These are phyloP conservation scores for Nepenthes mirabilis DNA, from an alignment of 148 eudicot species.

Conservation along the genomic window DNA sequence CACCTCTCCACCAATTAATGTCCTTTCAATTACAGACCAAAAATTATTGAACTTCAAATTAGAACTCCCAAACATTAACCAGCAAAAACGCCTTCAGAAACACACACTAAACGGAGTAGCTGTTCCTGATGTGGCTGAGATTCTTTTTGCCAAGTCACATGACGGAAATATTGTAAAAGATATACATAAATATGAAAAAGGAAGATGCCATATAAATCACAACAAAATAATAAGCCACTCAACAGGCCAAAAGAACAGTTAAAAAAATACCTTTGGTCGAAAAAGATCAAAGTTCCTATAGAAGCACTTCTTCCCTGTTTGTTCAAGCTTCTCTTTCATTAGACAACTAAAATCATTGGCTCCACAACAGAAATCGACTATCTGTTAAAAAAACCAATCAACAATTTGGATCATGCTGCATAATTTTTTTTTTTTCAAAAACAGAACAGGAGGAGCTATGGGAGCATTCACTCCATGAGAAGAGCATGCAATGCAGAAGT, in stretches of 20 bases:
- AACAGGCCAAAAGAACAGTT: neutral
- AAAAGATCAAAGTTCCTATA: conserved; percentile 68
- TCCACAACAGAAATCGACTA: conserved; percentile 97
- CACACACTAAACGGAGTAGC: too few species aligned
- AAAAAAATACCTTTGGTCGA: conserved; percentile 51
- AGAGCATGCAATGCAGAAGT: too few species aligned
- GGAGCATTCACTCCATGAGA: too few species aligned
- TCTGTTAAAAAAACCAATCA: conserved; percentile 32
- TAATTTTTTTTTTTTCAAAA: too few species aligned
- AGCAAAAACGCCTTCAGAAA: too few species aligned
- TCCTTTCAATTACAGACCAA: too few species aligned
- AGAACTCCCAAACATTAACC: too few species aligned
- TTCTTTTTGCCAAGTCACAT: too few species aligned
- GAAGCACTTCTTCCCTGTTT: conserved; percentile 56
- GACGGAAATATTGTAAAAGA: too few species aligned
- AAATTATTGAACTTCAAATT: too few species aligned
- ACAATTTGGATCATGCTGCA: conserved; percentile 1
- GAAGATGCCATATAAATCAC: neutral
- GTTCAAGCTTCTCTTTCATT: conserved; percentile 71
- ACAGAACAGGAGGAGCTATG: too few species aligned
- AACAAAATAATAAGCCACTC: neutral
- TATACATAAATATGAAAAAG: neutral
- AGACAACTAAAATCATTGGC: conserved; percentile 84
- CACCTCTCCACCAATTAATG: neutral
- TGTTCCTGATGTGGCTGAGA: too few species aligned